Base-by-base conservation (phyloP, 768 basidiomycete genomes). In the Leccinum broughii region DNA sequence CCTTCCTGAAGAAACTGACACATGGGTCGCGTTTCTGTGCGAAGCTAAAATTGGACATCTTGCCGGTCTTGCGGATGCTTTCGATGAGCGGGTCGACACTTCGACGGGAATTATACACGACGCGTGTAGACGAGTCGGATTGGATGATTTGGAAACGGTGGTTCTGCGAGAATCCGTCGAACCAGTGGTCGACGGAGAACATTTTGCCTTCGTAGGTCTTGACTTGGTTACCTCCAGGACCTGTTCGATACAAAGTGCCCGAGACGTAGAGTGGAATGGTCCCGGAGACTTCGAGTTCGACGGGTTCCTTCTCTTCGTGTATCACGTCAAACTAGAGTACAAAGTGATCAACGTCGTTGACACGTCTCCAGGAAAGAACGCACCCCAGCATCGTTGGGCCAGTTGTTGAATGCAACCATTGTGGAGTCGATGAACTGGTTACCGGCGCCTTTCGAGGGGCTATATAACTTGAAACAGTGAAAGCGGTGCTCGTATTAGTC, bases 161-260 rank as follows among this genome's bases (percentile, higher is more conserved):
- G 63, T 73, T 73, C 61, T 76, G 70, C 17, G 74, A 70, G 51
- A 79, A 72, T 28, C 78, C 78, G 54, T 79, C 78, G 56, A 79
- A 79, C 78, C 77, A 76, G 53, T 78, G 78, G 51, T 71, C 64
- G 6, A 74, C 49, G 15, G 76, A 68, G 22, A 69, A 62, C 3
- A 67, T 70, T 6, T 59, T 32, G 15, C 63, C 68, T 11, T 64
- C 62, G 54, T 64, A 49, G 0, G 65, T 20, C 34, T 68, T 58
- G 35, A 75, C 70, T 56, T 76, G 68, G 56, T 65, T n/a, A 4
- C 67, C 70, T 3, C 76, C 77, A 9, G 78, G 77, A 7, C 77
- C 77, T 5, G 76, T 79, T 32, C 77, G 64, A 60, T 78, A 76
- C 20, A 79, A 68, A 20, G 68, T 70, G 6, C 78, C 78, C 3